Base-by-base conservation (phyloP, 202 grass and related monocot species). In the Zizania palustris region DNA sequence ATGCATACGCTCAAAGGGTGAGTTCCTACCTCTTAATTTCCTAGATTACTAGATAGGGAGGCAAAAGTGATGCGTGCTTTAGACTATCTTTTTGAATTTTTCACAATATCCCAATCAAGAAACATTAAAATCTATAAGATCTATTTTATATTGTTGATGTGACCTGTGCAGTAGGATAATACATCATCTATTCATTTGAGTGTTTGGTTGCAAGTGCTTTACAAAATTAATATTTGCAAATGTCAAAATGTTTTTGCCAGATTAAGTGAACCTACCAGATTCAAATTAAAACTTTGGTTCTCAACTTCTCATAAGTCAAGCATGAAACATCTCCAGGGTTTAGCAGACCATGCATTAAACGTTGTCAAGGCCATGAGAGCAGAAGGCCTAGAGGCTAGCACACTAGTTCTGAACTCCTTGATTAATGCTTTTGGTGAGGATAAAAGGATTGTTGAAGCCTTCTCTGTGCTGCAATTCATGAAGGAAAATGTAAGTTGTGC, bases 361-460 rank as follows among this genome's bases (percentile, higher is more conserved):
- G 93, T 90, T 20, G 86, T 97, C 57, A 93, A 88, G 76, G 85
- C 92, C 62, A 97, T 97, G 91, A 97, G 88, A 75, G 88, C 83
- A 20, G 93, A 97, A 89, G 91, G 86, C 44, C 70, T 97, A 71
- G 88, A 87, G 70, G 86, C 91, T 82, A 93, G 86, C 81, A 74
- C 88, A 34, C 46, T 90, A 65, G 91, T 91, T 54, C 77, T 97
- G 67, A 97, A 97, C 85, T 97, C 93, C 8, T 80, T 93, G 80
- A 93, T 97, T 39, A 93, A 97, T 73, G 91, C 93, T 61, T 97
- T 93, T 86, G 86, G 93, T 75, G 93, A 97, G 65, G 93, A 97
- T 73, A 83, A 82, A 91, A 97, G 91, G 55, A 84, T 91, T 84
- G 76, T 65, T 84, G 93, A 97, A 89, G 93, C 91, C 58, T 97